Base-by-base conservation (phyloP, 805 yeast species). In the Saturnispora silvae region DNA sequence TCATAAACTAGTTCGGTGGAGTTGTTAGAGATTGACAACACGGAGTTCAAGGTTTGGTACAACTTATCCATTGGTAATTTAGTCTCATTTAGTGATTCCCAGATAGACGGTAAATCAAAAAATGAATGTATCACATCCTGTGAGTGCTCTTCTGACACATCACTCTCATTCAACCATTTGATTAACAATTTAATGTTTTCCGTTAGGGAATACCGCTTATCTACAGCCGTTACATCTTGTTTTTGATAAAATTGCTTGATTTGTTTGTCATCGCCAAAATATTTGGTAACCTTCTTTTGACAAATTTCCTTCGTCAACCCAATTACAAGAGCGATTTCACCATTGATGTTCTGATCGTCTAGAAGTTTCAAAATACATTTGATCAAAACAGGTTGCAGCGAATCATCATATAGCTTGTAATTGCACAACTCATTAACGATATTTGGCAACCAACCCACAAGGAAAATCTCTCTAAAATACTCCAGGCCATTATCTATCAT, bases 381-480 rank as follows among this genome's bases (percentile, higher is more conserved):
- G 4, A 45, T 34, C 13, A 51, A 28, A 2, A 51, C 38, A 1
- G 26, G 13, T 9, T 37, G 14, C 7, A 45, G 43, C 7, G 32
- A 25, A 5, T 36, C 38, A 22, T 41, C 41, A 24, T 37, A 38
- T 2, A 23, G 48, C 15, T 46, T 35, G 26, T 37, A 34, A 20
- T 41, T 40, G 8, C 47, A 40, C 18, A 54, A 16, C n/a, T 37
- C 44, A 26, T 45, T 44, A 17, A 53, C 31, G 3, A 76, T 68
- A n/a, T 72, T 70, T 5, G 72, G 59, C 24, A 76, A 50, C 10
- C 78, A 69, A 6, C 70, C 63, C 2, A 81, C 63, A 45, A 89
- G 63, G 44, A 83, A 81, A 3, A 84, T 81, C 49, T 87, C 95
- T 31, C 81, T 64, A 46, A 89, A 81, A 50, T 87, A 85, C 50